Evolutionary conservation across 2,329 filamentous ascomycete species (phyloP).

Genomic region (Aspergillus sp.): DNA sequence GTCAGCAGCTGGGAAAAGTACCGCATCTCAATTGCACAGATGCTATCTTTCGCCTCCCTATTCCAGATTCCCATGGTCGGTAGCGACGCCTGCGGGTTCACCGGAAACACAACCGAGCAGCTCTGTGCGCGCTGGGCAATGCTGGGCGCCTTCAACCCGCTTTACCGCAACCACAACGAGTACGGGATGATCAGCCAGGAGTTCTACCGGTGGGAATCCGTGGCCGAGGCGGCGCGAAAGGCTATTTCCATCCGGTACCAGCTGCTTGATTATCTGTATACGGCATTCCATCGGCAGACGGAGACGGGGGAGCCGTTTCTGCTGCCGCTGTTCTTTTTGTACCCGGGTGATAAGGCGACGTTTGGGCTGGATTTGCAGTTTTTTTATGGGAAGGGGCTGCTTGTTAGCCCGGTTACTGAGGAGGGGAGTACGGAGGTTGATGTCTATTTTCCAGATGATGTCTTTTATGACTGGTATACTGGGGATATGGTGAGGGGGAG

Average conservation of each 20-base stretch:
- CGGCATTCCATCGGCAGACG: constrained; percentile 62
- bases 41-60: constrained; percentile 62
- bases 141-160: constrained; percentile 71
- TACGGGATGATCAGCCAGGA: constrained; percentile 61
- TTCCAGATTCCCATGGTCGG: constrained; percentile 70
- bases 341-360: constrained; percentile 57
- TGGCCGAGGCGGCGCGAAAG: constrained; percentile 63
- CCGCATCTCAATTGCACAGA: constrained; percentile 57
- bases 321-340: constrained; percentile 70
- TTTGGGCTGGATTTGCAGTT: constrained; percentile 56
- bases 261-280: constrained; percentile 77
- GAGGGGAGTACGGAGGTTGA: constrained; percentile 54
- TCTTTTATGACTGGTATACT: constrained; percentile 63
- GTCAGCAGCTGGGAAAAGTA: constrained; percentile 59
- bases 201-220: constrained; percentile 68
- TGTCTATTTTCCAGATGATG: constrained; percentile 58
- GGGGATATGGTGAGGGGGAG: constrained; percentile 47
- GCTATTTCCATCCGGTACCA: constrained; percentile 72
- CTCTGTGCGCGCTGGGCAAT: constrained; percentile 74
- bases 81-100: constrained; percentile 76
- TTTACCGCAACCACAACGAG: constrained; percentile 73
- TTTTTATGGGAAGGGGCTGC: constrained; percentile 59
- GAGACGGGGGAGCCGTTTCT: constrained; percentile 64
- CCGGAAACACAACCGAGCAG: constrained; percentile 62
- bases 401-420: constrained; percentile 57